These are phyloP conservation scores for Escovopsis sp. DNA, from an alignment of 2,329 filamentous ascomycete species.

Conservation along the genomic window DNA sequence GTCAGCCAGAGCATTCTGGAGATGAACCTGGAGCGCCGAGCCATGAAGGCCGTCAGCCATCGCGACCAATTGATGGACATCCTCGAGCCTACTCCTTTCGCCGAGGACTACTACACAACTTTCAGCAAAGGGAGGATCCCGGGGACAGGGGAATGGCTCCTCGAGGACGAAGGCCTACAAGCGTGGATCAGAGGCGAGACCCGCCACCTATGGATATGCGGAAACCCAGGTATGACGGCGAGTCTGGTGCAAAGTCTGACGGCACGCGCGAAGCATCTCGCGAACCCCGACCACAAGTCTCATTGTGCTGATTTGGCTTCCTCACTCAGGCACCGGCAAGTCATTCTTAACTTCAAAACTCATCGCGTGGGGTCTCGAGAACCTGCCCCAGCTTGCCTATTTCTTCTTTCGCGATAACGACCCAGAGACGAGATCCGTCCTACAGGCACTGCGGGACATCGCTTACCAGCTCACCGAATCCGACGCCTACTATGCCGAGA, in stretches of 20 bases:
- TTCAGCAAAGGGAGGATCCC: constrained; percentile 25
- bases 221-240: constrained; percentile 23
- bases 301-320: neutral
- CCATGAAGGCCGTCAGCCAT: constrained; percentile 17
- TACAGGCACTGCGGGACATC: constrained; percentile 29
- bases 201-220: constrained; percentile 28
- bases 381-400: constrained; percentile 24
- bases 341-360: constrained; percentile 29
- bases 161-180: constrained; percentile 22
- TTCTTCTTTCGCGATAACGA: constrained; percentile 35
- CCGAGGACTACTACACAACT: constrained; percentile 26
- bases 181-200: constrained; percentile 24
- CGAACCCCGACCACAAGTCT: neutral
- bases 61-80: constrained; percentile 25
- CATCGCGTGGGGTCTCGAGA: constrained; percentile 24
- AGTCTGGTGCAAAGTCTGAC: no score
- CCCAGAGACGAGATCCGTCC: constrained; percentile 28
- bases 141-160: constrained; percentile 32
- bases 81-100: constrained; percentile 26
- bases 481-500: constrained; percentile 29
- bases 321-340: constrained; percentile 25
- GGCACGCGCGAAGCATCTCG: no score
- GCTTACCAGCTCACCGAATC: constrained; percentile 32
- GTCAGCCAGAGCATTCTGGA: constrained; percentile 21
- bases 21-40: constrained; percentile 20